Evolutionary conservation across 768 basidiomycete species (phyloP).

Genomic region (Tubosaeta sp.): DNA sequence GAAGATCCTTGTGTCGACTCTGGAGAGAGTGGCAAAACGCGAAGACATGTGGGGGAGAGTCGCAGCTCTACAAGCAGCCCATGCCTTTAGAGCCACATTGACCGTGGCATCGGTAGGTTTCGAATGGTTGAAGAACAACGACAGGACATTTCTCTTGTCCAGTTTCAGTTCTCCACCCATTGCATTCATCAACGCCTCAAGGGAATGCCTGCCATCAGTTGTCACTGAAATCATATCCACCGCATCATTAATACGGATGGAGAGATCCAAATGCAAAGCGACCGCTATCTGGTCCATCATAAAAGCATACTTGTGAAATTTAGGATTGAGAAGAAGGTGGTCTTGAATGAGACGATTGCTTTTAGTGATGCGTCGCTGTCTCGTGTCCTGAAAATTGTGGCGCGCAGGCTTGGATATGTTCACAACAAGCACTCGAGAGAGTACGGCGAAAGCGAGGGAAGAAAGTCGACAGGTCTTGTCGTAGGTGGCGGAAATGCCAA

Average conservation of each 20-base stretch:
- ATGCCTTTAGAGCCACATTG: conserved; percentile 40
- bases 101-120: neutral
- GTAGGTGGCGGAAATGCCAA: conserved; percentile 45
- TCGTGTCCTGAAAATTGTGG: conserved; percentile 1
- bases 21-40: conserved; percentile 13
- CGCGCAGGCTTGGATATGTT: conserved; percentile 17
- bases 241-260: conserved; percentile 30
- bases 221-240: conserved; percentile 41
- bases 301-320: conserved; percentile 37
- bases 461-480: conserved; percentile 32
- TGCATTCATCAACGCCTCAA: conserved; percentile 30
- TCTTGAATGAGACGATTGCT: conserved; percentile 27
- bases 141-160: conserved; percentile 21
- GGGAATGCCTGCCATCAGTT: conserved; percentile 27
- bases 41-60: conserved; percentile 18
- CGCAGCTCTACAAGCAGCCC: conserved; percentile 40
- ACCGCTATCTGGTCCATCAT: conserved; percentile 43
- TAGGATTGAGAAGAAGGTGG: conserved; percentile 28
- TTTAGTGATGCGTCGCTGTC: neutral
- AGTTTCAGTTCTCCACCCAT: conserved; percentile 37
- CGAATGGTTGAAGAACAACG: conserved; percentile 27
- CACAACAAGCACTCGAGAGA: conserved; percentile 33
- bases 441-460: conserved; percentile 38
- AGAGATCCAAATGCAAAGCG: conserved; percentile 38
- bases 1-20: conserved; percentile 27